Evolutionary conservation across 225 moss, liverwort and hornwort genomes (phyloP), one percentile per base, ranked within the genome.

Genomic region (Sphagnum tenellum): DNA sequence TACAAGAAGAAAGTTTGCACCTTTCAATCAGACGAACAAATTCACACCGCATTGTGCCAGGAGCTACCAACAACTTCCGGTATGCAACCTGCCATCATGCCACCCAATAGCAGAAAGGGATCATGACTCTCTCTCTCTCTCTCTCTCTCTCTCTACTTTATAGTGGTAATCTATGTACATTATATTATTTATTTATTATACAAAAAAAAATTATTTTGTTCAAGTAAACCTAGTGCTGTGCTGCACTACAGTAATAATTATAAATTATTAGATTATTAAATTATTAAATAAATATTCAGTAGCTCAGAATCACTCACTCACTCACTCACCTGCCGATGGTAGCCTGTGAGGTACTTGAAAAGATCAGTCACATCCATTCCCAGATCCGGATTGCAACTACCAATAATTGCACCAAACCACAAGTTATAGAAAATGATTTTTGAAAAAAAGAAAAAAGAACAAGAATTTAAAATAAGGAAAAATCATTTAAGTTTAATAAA

Each of bases 341-440:
- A 84, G 68, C 84, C 80, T 61, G 84, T 84, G 66, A 84, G 66
- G 63, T 84, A 84, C 58, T 84, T 84, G 58, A 84, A 84, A 44
- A 84, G 62, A 71, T 84, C 84, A 48, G 80, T 78, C 73, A 84
- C 80, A 57, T 84, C 84, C 84, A 78, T 80, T 57, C 84, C 84
- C 13, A 84, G 73, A 64, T 73, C 73, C 66, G 80, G 69, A 69
- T 84, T 67, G 48, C 84, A 84, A 78, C 80, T 83, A 76, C 74
- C 64, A 48, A 65, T 5, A 63, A 12, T 29, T 29, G 29, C 29
- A 29, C 0, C 29, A 29, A 29, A 29, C 29, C 29, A 29, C 29
- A 29, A 29, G 29, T 29, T 29, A 29, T 29, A 29, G 29, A 29
- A 29, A 29, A 29, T 29, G 29, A 1, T 29, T 29, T 29, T 29